A percentile compares a stretch with the other conserved stretches of the same genome.
phyloP scores from a whole-genome alignment of 257 asterid genomes.

The Solanum pinnatisectum region DNA sequence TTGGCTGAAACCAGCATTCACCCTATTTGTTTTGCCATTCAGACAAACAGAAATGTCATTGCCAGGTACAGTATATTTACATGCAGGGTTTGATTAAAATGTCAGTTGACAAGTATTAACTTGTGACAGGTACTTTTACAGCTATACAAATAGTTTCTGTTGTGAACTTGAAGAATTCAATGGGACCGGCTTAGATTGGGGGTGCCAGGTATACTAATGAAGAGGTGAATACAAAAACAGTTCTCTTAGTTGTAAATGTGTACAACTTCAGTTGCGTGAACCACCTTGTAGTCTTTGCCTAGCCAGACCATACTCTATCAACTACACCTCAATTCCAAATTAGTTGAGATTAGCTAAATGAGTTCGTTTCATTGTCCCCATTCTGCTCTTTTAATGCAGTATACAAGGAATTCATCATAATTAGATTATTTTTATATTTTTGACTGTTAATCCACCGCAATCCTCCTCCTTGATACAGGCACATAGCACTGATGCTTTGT shows the following conservation, averaged over 20 bases:
- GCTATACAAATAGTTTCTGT: background rate
- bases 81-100: background rate
- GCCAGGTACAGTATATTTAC: background rate
- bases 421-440: background rate
- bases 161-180: background rate
- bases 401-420: background rate
- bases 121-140: background rate
- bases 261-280: background rate
- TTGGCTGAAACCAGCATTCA: conserved; percentile 24
- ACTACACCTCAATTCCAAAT: background rate
- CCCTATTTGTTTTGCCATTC: conserved; percentile 6
- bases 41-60: background rate
- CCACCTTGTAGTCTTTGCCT: background rate
- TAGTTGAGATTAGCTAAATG: background rate
- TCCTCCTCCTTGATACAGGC: background rate
- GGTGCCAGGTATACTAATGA: background rate
- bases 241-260: background rate
- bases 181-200: background rate
- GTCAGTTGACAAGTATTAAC: background rate
- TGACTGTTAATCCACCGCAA: background rate
- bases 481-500: background rate
- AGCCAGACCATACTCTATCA: background rate
- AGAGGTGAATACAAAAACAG: background rate
- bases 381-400: background rate
- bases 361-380: background rate